Evolutionary conservation across 257 asterid genomes (phyloP).

Genomic region (Ilex asprella): DNA sequence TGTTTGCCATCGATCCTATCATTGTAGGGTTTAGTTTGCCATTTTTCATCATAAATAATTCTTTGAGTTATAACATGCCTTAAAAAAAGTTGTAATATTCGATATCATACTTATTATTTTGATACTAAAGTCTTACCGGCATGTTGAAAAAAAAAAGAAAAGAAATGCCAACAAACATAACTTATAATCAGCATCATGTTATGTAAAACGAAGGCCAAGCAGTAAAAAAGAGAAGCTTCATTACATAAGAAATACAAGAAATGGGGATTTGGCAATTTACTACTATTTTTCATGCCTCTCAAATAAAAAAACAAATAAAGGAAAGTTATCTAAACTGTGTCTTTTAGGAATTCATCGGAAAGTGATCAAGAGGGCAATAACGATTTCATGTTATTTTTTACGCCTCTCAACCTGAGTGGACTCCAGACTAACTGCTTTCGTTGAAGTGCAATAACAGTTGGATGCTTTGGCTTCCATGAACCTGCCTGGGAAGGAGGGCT

Average conservation of each 20-base stretch:
- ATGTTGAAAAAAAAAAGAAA: too few species aligned
- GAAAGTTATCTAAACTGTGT: too few species aligned
- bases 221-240: background rate
- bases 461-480: slow-evolving; percentile 58
- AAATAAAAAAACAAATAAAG: background rate
- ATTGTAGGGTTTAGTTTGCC: too few species aligned
- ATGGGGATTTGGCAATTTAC: slow-evolving; percentile 13
- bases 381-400: slow-evolving; percentile 34
- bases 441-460: slow-evolving; percentile 53
- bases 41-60: too few species aligned
- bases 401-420: slow-evolving; percentile 42
- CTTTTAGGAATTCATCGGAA: background rate
- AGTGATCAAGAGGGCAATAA: slow-evolving; percentile 11
- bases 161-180: too few species aligned
- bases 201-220: too few species aligned
- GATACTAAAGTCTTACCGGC: too few species aligned
- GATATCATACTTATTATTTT: too few species aligned
- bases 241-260: slow-evolving; percentile 7
- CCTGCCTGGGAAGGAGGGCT: slow-evolving; percentile 44
- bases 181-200: too few species aligned
- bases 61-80: too few species aligned
- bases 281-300: slow-evolving; percentile 23
- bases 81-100: too few species aligned
- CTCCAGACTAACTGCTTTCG: slow-evolving; percentile 61
- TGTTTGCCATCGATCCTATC: too few species aligned